Percentiles rank a stretch among this genome's conserved stretches.
phyloP scores from a whole-genome alignment of 495 filamentous ascomycete species.

The Hypomontagnella monticulosa region DNA sequence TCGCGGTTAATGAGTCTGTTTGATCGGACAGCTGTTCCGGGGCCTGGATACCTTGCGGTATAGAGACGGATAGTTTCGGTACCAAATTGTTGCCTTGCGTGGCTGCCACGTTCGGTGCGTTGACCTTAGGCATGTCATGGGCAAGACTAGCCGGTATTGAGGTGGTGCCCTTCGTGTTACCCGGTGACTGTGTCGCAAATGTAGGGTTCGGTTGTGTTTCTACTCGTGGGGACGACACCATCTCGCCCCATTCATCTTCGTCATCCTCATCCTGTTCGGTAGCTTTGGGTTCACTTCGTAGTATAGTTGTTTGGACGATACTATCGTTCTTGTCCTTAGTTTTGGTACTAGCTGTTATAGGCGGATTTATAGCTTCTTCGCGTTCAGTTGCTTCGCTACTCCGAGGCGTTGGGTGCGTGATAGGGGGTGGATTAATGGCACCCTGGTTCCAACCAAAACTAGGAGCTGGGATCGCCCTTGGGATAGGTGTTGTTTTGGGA shows the following conservation, averaged over 20 bases:
- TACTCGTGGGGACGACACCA: conserved; percentile 59
- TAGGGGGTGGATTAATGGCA: conserved; percentile 13
- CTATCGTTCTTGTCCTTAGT: neutral
- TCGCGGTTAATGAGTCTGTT: conserved; percentile 2
- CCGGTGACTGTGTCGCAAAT: neutral
- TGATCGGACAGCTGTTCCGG: conserved; percentile 4
- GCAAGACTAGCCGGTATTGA: neutral
- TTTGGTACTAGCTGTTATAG: neutral
- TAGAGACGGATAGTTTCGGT: conserved; percentile 18
- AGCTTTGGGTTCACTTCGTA: neutral
- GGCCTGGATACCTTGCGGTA: conserved; percentile 10
- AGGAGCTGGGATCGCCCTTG: conserved; percentile 5
- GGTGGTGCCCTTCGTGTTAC: neutral
- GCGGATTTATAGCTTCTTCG: conserved; percentile 1
- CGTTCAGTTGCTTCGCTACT: neutral
- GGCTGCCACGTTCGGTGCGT: neutral
- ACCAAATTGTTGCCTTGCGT: conserved; percentile 6
- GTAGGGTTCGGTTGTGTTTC: conserved; percentile 21
- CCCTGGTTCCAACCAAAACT: conserved; percentile 35
- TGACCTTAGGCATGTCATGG: neutral
- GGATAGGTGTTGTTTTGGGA: neutral
- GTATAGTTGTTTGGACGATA: neutral
- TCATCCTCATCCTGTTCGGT: conserved; percentile 47
- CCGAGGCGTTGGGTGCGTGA: neutral
- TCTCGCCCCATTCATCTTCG: conserved; percentile 65